Evolutionary conservation across 208 protist genomes (phyloP).

Genomic region (Entamoeba dispar): DNA sequence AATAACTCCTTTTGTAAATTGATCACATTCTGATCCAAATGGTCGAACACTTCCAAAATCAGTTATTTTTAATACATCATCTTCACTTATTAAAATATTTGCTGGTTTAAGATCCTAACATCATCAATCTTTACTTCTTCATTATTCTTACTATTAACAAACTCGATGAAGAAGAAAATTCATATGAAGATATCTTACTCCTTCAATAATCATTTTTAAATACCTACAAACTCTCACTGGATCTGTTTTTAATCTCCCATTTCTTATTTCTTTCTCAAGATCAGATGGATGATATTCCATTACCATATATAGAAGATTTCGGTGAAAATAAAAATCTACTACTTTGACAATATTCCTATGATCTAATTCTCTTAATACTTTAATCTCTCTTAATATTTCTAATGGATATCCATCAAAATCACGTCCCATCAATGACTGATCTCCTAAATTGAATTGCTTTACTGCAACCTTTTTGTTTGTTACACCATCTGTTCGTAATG

Average conservation of each 20-base stretch:
- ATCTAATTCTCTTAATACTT: conserved; percentile 74
- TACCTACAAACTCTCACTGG: neutral
- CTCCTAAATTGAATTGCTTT: conserved; percentile 73
- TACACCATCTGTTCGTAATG: conserved; percentile 5
- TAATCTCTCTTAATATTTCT: conserved; percentile 85
- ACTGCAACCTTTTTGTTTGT: conserved; percentile 63
- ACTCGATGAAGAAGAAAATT: conserved; percentile 33
- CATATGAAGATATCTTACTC: neutral
- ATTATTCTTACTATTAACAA: conserved; percentile 33
- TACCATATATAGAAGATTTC: conserved; percentile 6
- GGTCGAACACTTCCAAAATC: conserved; percentile 26
- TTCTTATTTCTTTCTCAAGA: neutral
- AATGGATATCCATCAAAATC: conserved; percentile 75
- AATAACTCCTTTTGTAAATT: conserved; percentile 34
- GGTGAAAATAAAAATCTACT: conserved; percentile 44
- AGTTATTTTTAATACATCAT: conserved; percentile 3
- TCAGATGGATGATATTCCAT: neutral
- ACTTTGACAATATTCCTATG: conserved; percentile 69
- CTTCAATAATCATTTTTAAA: conserved; percentile 59
- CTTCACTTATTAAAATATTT: conserved; percentile 57
- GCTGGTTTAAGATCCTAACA: conserved; percentile 68
- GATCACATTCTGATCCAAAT: conserved; percentile 15
- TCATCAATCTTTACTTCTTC: conserved; percentile 43
- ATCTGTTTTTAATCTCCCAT: neutral
- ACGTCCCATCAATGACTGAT: conserved; percentile 34